Evolutionary conservation across 2,329 filamentous ascomycete species (phyloP).

Genomic region (Colletotrichum incanum): DNA sequence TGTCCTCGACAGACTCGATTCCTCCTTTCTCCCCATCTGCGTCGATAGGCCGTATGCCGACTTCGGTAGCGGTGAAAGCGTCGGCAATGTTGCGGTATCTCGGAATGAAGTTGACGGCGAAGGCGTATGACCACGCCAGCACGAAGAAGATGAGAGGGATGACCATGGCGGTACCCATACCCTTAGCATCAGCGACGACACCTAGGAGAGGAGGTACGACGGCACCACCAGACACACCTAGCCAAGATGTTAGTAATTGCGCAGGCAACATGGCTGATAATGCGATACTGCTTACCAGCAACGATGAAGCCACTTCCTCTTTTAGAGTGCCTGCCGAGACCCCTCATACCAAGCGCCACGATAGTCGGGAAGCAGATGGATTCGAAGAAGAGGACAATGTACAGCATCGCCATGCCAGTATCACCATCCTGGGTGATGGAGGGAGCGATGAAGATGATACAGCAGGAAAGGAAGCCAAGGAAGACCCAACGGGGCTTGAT

Average conservation of each 20-base stretch:
- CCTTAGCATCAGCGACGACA: slow-evolving; percentile 70
- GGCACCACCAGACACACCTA: slow-evolving; percentile 80
- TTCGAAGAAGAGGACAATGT: slow-evolving; percentile 70
- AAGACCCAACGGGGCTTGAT: slow-evolving; percentile 52
- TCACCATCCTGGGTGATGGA: slow-evolving; percentile 65
- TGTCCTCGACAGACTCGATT: slow-evolving; percentile 34
- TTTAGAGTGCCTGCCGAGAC: slow-evolving; percentile 81
- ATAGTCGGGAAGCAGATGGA: slow-evolving; percentile 73
- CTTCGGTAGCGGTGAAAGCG: slow-evolving; percentile 63
- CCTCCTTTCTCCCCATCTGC: slow-evolving; percentile 39
- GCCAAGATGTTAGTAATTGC: slow-evolving; percentile 81
- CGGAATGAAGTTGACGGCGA: slow-evolving; percentile 77
- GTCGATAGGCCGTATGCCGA: slow-evolving; percentile 58
- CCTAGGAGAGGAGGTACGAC: slow-evolving; percentile 81
- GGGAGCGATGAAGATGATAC: slow-evolving; percentile 66
- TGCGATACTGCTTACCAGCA: slow-evolving; percentile 56
- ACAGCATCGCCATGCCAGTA: slow-evolving; percentile 69
- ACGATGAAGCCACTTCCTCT: slow-evolving; percentile 78
- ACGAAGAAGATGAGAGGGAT: slow-evolving; percentile 76
- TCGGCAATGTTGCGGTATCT: slow-evolving; percentile 76
- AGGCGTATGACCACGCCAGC: slow-evolving; percentile 69
- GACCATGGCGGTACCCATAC: slow-evolving; percentile 71
- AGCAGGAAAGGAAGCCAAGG: slow-evolving; percentile 64
- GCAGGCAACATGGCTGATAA: slow-evolving; percentile 57
- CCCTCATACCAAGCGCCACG: slow-evolving; percentile 71